Evolutionary conservation across 2,329 filamentous ascomycete species (phyloP).

Genomic region (Boeremia lycopersici): DNA sequence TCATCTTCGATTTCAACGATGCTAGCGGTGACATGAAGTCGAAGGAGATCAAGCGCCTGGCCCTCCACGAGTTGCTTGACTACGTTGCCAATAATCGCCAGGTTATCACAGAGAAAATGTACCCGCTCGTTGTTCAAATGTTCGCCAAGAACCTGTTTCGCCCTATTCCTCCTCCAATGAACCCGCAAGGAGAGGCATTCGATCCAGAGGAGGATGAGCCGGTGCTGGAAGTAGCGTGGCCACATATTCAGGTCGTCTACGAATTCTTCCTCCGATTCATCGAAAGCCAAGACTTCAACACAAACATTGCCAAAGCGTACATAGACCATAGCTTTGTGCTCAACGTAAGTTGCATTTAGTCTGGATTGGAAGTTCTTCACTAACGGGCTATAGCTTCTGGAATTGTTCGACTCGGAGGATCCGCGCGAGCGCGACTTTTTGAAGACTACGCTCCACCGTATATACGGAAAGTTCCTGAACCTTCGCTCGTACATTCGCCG

Average conservation of each 20-base stretch:
- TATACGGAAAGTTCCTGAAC: conserved; percentile 99
- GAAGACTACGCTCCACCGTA: conserved; percentile 96
- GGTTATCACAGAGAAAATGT: conserved; percentile 99
- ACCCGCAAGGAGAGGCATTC: conserved; percentile 96
- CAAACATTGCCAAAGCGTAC: conserved; percentile 97
- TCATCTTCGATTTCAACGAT: conserved; percentile 99
- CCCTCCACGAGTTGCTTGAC: conserved; percentile 92
- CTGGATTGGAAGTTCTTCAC: conserved; percentile 4
- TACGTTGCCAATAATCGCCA: conserved; percentile 98
- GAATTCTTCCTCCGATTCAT: conserved; percentile 99
- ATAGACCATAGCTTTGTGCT: conserved; percentile 98
- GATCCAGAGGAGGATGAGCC: conserved; percentile 99
- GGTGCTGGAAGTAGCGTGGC: conserved; percentile 97
- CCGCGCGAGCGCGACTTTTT: conserved; percentile 95
- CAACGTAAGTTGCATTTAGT: conserved; percentile 56
- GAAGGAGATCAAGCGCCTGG: conserved; percentile 98
- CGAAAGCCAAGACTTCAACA: conserved; percentile 99
- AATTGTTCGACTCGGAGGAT: conserved; percentile 97
- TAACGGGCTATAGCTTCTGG: conserved; percentile 69
- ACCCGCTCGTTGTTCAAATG: conserved; percentile 97
- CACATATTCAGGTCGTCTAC: conserved; percentile 98
- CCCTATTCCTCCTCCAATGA: conserved; percentile 95
- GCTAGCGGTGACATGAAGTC: conserved; percentile 98
- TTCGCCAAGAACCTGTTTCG: conserved; percentile 98
- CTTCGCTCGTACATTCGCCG: conserved; percentile 94